Evolutionary conservation across 148 eudicot species (phyloP).

Genomic region (Oxyria digyna): DNA sequence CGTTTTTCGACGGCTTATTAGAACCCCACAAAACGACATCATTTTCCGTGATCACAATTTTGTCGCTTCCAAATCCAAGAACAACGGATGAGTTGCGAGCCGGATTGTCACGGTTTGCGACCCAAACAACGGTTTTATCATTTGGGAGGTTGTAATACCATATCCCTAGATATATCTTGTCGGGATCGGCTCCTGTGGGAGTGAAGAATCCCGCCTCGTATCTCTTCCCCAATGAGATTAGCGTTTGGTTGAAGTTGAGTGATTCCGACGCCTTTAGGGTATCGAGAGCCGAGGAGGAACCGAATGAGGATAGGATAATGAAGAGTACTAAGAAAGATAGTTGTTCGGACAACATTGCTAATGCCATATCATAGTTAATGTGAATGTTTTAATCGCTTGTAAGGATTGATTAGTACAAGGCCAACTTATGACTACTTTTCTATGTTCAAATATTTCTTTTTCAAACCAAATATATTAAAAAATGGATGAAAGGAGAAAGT

Average conservation of each 20-base stretch:
- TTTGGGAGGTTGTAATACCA: slow-evolving; percentile 18
- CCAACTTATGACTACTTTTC: too few relatives aligned
- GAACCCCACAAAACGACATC: slow-evolving; percentile 16
- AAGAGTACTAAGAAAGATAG: not conserved
- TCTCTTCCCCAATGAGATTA: not conserved
- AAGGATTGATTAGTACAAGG: too few relatives aligned
- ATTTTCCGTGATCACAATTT: slow-evolving; percentile 8
- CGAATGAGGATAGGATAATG: not conserved
- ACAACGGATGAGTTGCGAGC: slow-evolving; percentile 10
- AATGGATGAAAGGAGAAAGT: too few relatives aligned
- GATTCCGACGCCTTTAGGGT: not conserved
- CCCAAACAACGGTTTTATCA: slow-evolving; percentile 14
- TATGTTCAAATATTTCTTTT: too few relatives aligned
- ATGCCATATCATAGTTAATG: too few relatives aligned
- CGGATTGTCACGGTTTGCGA: slow-evolving; percentile 21
- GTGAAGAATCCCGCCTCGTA: slow-evolving; percentile 16
- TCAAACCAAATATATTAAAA: too few relatives aligned
- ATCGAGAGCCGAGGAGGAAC: not conserved
- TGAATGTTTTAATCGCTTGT: too few relatives aligned
- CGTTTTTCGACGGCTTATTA: slow-evolving; percentile 14
- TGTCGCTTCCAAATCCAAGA: slow-evolving; percentile 15
- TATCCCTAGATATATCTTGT: slow-evolving; percentile 16
- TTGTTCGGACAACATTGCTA: not conserved
- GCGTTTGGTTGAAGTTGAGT: not conserved
- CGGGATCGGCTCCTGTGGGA: not conserved